Evolutionary conservation across 225 moss, liverwort and hornwort species (phyloP), one percentile per base, ranked within the genome.

Genomic region (Pseudisothecium myosuroides): DNA sequence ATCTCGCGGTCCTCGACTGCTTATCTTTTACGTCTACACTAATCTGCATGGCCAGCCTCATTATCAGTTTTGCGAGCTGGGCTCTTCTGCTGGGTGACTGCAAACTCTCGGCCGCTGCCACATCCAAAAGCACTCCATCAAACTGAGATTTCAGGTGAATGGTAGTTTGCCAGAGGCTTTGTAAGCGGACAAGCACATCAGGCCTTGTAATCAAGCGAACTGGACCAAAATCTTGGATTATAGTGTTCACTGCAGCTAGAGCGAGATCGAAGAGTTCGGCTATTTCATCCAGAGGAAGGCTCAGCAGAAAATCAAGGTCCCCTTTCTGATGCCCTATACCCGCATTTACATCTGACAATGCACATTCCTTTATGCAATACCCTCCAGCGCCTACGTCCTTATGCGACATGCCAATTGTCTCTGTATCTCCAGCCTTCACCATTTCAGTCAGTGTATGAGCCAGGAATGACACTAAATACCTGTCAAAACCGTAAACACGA

Each of bases 391-490:
- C 87, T 76, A n/a, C 27, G 49, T 41, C 36, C 83, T 82, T 81
- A 17, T 28, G 62, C 45, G 27, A 67, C 61, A 80, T 87, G 80
- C 81, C 76, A 56, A 81, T 78, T 52, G 54, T 54, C 85, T 85
- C 76, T 28, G 32, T 37, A 83, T 82, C 71, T 78, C 64, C 54
- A 74, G 77, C 20, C 76, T 90, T 89, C 74, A 80, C 45, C 80
- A 69, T 87, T 66, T 85, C 66, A 71, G 84, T 84, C 68, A 89
- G 68, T 36, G 83, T 58, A 84, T 88, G 92, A 91, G 91, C 96
- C 90, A 95, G 88, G 78, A 91, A 89, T 88, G 93, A 94, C 80
- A 95, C 83, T 81, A 96, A 61, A 52, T 86, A 89, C 91, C 98
- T 98, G 92, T 88, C 88, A 89, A 85, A 86, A 85, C 71, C 76